These are phyloP conservation scores for Candida railenensis DNA, from an alignment of 805 yeast species.

Conservation along the genomic window DNA sequence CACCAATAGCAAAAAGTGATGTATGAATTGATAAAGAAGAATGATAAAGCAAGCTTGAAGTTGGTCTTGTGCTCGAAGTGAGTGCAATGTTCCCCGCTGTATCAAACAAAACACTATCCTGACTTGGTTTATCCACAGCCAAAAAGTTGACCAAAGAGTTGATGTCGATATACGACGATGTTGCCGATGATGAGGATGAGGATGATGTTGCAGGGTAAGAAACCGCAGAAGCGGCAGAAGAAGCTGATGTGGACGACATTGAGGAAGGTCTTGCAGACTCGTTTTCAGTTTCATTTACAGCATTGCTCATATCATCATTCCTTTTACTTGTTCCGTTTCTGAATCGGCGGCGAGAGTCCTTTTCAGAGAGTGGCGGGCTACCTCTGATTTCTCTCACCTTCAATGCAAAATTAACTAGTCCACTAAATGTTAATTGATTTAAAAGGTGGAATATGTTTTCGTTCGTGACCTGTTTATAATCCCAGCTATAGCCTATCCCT, in stretches of 20 bases:
- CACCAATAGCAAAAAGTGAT: conserved; percentile 49
- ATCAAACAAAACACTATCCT: conserved; percentile 6
- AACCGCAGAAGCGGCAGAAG: not conserved
- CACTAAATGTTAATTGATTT: conserved; percentile 38
- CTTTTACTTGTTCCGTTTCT: conserved; percentile 8
- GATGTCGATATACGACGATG: conserved; percentile 6
- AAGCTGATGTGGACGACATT: not conserved
- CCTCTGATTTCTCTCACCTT: conserved; percentile 30
- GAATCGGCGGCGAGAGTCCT: conserved; percentile 3
- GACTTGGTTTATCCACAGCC: not conserved
- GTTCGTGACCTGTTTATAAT: conserved; percentile 34
- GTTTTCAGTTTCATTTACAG: not conserved
- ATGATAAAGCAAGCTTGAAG: conserved; percentile 18
- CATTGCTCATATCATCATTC: not conserved
- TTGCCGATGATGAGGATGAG: not conserved
- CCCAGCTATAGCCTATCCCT: conserved; percentile 49
- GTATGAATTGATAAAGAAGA: conserved; percentile 25
- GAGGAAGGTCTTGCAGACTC: not conserved
- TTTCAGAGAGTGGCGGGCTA: conserved; percentile 7
- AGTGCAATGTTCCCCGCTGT: conserved; percentile 4
- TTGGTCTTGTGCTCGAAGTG: not conserved
- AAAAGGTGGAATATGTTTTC: conserved; percentile 39
- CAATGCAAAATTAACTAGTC: conserved; percentile 34
- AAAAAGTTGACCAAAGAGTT: conserved; percentile 5
- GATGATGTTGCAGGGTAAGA: not conserved